phyloP scores from a whole-genome alignment of 2,329 filamentous ascomycete species.

The Aspergillus sp. region DNA sequence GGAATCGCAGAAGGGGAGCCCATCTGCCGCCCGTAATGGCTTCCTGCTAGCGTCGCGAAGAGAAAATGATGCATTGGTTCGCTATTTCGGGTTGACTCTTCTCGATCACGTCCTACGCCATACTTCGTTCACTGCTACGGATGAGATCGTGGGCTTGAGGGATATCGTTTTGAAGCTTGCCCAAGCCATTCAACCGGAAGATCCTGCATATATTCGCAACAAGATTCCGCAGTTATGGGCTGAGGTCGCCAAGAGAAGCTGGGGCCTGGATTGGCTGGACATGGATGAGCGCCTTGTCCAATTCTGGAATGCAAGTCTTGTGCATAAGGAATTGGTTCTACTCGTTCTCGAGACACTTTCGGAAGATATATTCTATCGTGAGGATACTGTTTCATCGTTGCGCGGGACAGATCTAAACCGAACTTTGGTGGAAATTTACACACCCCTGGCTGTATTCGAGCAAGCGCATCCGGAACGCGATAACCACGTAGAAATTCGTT shows the following conservation, averaged over 20 bases:
- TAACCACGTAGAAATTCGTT: constrained; percentile 67
- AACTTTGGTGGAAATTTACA: constrained; percentile 91
- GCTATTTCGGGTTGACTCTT: constrained; percentile 90
- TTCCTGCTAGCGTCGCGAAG: constrained; percentile 77
- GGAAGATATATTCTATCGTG: constrained; percentile 89
- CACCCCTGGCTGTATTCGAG: constrained; percentile 70
- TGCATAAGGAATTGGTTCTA: constrained; percentile 83
- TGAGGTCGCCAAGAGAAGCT: constrained; percentile 87
- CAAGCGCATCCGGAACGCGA: constrained; percentile 76
- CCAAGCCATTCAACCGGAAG: constrained; percentile 66
- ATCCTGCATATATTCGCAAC: constrained; percentile 83
- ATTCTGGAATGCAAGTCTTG: constrained; percentile 67
- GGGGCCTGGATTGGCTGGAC: constrained; percentile 89
- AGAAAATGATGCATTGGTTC: constrained; percentile 74
- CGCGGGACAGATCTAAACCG: constrained; percentile 82
- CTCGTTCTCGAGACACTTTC: constrained; percentile 87
- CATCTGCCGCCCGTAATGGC: constrained; percentile 80
- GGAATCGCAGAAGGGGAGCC: constrained; percentile 76
- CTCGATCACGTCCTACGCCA: constrained; percentile 88
- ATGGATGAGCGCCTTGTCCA: constrained; percentile 84
- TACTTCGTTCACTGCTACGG: constrained; percentile 68
- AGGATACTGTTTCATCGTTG: constrained; percentile 81
- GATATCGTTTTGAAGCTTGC: constrained; percentile 79
- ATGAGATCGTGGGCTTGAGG: constrained; percentile 68
- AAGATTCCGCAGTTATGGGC: constrained; percentile 95